Base-by-base conservation (phyloP, 768 basidiomycete genomes). In the Russula ochroleuca region DNA sequence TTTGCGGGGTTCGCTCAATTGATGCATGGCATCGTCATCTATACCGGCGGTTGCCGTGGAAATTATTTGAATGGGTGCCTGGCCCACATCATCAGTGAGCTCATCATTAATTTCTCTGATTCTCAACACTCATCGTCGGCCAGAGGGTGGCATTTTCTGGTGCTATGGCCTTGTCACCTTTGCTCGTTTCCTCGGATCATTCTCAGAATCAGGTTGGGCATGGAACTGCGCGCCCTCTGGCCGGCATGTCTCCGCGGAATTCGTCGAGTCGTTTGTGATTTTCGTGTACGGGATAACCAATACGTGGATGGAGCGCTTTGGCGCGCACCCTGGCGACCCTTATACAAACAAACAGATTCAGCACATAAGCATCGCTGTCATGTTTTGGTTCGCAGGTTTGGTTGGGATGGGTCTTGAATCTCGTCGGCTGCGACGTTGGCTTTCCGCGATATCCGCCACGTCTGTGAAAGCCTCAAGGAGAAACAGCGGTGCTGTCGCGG, bases 221-320 rank as follows among this genome's bases (percentile, higher is more conserved):
- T 98, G 95, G 95, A 98, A 98, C 72, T 77, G 81, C 31, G 78
- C 84, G 0, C 87, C 85, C 0, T 73, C 53, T 8, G 66, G 67
- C 25, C 72, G 69, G 11, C 51, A 75, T 4, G 76, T 77, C 9
- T 84, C 86, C 8, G 90, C 86, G 6, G 91, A 93, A 73, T 87
- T 91, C 59, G 79, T 86, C 62, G 92, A 94, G 74, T 91, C 87
- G 0, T 70, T 79, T 11, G 81, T 92, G 57, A 94, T 98, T 69
- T 95, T 95, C 75, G 38, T 85, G 0, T 98, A 98, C 72, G 95
- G 95, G 9, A 79, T 83, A 38, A 88, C 92, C 48, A 96, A 98
- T 72, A 93, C 90, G 17, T 98, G 93, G 92, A 93, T 98, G 91
- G 96, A 98, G 75, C 83, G 96, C 47, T 91, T 96, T 68, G 95